phyloP scores from a whole-genome alignment of 2,329 filamentous ascomycete species.

The Alternaria sp. region DNA sequence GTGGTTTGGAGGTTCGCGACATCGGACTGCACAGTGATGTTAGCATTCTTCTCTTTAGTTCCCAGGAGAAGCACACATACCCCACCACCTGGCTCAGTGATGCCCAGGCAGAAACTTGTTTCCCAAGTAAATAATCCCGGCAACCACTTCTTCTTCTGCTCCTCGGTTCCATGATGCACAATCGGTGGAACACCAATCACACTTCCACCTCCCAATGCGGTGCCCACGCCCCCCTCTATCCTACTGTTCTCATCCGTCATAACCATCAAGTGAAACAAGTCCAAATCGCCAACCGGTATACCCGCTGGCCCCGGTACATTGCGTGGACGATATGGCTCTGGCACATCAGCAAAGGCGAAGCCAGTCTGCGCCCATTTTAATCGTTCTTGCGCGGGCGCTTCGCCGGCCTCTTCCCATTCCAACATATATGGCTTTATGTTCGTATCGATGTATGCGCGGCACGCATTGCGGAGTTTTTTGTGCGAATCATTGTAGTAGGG shows the following conservation, averaged over 20 bases:
- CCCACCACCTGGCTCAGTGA: slow-evolving; percentile 68
- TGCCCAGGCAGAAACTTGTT: slow-evolving; percentile 69
- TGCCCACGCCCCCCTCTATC: slow-evolving; percentile 65
- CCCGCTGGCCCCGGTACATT: slow-evolving; percentile 49
- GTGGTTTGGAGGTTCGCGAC: slow-evolving; percentile 70
- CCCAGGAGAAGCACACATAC: slow-evolving; percentile 19
- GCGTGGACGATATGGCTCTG: slow-evolving; percentile 53
- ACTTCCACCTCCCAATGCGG: slow-evolving; percentile 66
- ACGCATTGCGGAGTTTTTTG: slow-evolving; percentile 62
- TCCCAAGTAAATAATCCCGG: slow-evolving; percentile 66
- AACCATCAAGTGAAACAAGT: slow-evolving; percentile 57
- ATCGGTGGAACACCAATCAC: slow-evolving; percentile 71
- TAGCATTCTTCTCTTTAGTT: slow-evolving; percentile 3
- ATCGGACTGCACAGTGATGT: slow-evolving; percentile 57
- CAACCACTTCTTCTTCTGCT: slow-evolving; percentile 67
- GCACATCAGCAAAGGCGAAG: slow-evolving; percentile 55
- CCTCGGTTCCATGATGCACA: slow-evolving; percentile 67
- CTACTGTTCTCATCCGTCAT: slow-evolving; percentile 64
- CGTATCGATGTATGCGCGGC: slow-evolving; percentile 67
- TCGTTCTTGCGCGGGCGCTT: slow-evolving; percentile 57
- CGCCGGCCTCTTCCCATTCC: slow-evolving; percentile 67
- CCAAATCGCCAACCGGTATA: slow-evolving; percentile 48
- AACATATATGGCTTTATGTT: slow-evolving; percentile 66
- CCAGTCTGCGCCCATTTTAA: slow-evolving; percentile 53
- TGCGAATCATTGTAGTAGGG: slow-evolving; percentile 72